Evolutionary conservation across 2,329 filamentous ascomycete species (phyloP), one percentile per base, ranked within the genome.

Genomic region (Fusarium sp.): DNA sequence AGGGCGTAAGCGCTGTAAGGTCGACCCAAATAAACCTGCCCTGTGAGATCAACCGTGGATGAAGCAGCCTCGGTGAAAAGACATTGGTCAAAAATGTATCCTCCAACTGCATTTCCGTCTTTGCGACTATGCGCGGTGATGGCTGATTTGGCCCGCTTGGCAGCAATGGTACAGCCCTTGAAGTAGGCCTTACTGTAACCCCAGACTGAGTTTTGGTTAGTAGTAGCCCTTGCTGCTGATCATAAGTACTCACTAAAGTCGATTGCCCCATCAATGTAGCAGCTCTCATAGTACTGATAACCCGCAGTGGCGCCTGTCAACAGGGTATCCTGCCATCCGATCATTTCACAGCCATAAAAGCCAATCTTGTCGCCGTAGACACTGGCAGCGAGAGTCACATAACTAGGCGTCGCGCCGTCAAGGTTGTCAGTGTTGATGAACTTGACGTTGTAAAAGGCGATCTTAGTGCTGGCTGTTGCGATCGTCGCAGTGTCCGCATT

Each of bases 1-100:
- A 83, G 79, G 2, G 84, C 79, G 44, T 81, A 84, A 12, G 79
- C 75, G 13, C 78, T 74, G 79, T 84, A 86, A 0, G 84, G 84
- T 2, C 84, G 79, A 4, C 84, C 84, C 1, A 86, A 79, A 53
- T 83, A 84, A 20, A 80, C 83, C 2, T 78, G 76, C 2, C 81
- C 81, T 6, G 77, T 45, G 4, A 74, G 51, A 11, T 74, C 72
- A 2, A 69, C 65, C 30, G 66, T 76, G 52, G 62, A 65, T 25
- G 63, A 67, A 10, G 69, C 44, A 57, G 65, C 75, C 49, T 57
- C 65, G 0, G 76, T 77, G 22, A 84, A 76, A 8, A 77, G 78
- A 48, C 80, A 81, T 16, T 78, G 78, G 53, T 84, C 81, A 22
- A 84, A 78, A 2, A 83, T 79, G 2, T 83, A 75, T 1, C 78